phyloP scores from a whole-genome alignment of 805 yeast species.

The Diddensiella transvaalensis region DNA sequence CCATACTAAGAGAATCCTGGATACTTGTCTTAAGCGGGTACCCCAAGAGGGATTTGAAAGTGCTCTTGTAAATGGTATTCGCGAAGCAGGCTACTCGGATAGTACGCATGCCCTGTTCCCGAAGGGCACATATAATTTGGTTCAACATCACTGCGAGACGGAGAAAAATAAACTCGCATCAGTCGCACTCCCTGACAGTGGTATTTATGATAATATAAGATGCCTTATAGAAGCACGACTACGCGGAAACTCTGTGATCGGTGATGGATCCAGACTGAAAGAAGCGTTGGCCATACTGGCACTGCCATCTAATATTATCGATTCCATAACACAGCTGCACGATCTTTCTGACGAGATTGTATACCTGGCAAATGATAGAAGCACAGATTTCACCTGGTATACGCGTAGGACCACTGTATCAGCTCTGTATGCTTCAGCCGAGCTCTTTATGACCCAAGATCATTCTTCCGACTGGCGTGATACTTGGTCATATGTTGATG shows the following conservation, averaged over 20 bases:
- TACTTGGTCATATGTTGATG: slow-evolving; percentile 63
- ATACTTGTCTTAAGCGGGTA: slow-evolving; percentile 39
- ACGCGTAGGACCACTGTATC: slow-evolving; percentile 73
- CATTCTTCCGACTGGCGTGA: slow-evolving; percentile 48
- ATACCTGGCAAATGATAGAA: slow-evolving; percentile 70
- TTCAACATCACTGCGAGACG: slow-evolving; percentile 52
- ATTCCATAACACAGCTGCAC: slow-evolving; percentile 65
- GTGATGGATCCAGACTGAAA: slow-evolving; percentile 21
- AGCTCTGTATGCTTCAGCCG: slow-evolving; percentile 68
- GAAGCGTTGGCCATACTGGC: slow-evolving; percentile 59
- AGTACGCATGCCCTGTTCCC: slow-evolving; percentile 43
- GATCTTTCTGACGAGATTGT: slow-evolving; percentile 79
- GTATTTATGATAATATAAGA: slow-evolving; percentile 41
- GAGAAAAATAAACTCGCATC: slow-evolving; percentile 31
- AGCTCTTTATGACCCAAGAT: slow-evolving; percentile 78
- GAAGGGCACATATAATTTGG: slow-evolving; percentile 48
- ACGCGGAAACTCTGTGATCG: slow-evolving; percentile 38
- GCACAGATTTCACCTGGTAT: slow-evolving; percentile 88
- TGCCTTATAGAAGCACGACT: slow-evolving; percentile 42
- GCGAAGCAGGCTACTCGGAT: slow-evolving; percentile 50
- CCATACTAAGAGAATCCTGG: slow-evolving; percentile 33
- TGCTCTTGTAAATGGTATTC: slow-evolving; percentile 48
- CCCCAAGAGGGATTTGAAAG: slow-evolving; percentile 52
- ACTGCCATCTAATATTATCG: slow-evolving; percentile 56
- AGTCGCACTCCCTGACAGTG: slow-evolving; percentile 20